phyloP scores from a whole-genome alignment of 768 basidiomycete species.

The Royoungia palumana region DNA sequence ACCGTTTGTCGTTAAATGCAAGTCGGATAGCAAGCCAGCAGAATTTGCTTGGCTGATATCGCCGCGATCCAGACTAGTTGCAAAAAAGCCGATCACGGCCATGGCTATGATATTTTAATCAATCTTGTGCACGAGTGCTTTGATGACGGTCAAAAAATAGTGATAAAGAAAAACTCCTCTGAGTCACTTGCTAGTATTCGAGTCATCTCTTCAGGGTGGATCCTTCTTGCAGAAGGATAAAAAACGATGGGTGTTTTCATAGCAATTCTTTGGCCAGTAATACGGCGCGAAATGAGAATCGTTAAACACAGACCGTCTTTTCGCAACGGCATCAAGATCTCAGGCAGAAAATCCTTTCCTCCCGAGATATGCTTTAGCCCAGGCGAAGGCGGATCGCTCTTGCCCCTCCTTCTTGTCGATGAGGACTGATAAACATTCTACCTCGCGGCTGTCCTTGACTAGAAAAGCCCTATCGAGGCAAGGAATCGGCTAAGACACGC shows the following conservation, averaged over 20 bases:
- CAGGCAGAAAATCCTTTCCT: neutral
- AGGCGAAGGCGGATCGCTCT: neutral
- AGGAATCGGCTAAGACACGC: neutral
- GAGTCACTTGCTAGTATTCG: constrained; percentile 29
- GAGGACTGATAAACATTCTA: neutral
- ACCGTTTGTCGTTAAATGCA: constrained; percentile 50
- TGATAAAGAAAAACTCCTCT: too few relatives aligned
- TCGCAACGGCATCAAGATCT: constrained; percentile 40
- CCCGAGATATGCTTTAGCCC: neutral
- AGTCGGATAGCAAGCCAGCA: constrained; percentile 54
- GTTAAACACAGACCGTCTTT: constrained; percentile 50
- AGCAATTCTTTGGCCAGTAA: constrained; percentile 45
- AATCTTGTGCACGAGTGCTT: constrained; percentile 51
- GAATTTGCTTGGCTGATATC: constrained; percentile 59
- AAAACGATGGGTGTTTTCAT: constrained; percentile 58
- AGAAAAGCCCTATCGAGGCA: neutral
- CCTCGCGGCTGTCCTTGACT: neutral
- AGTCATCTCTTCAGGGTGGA: constrained; percentile 51
- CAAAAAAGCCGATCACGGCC: constrained; percentile 55
- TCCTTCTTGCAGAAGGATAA: constrained; percentile 57
- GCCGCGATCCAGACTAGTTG: constrained; percentile 49
- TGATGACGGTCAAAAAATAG: too few relatives aligned
- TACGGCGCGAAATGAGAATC: constrained; percentile 45
- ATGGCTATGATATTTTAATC: constrained; percentile 62
- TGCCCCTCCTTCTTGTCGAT: constrained; percentile 2